A percentile compares a stretch with the other conserved stretches of the same genome.
These are phyloP conservation scores for Annulohypoxylon maeteangense DNA, from an alignment of 495 filamentous ascomycete genomes.

Conservation along the genomic window DNA sequence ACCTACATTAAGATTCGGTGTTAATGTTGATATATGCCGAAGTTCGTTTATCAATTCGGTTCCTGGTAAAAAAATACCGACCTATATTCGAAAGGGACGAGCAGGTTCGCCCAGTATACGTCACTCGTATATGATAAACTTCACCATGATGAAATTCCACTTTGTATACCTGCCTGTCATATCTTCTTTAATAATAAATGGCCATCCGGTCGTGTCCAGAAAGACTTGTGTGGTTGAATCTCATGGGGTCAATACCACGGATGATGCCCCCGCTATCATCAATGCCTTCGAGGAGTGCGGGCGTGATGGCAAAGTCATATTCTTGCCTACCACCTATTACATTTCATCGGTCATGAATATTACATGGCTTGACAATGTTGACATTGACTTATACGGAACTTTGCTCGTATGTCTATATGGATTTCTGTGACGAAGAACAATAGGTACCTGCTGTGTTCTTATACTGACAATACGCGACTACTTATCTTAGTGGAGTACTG, in stretches of 20 bases:
- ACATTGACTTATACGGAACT: conserved; percentile 3
- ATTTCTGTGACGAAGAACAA: background rate
- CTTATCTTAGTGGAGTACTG: conserved; percentile 2
- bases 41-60: background rate
- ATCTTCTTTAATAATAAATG: background rate
- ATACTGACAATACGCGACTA: background rate
- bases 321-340: background rate
- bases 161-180: background rate
- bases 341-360: conserved; percentile 7
- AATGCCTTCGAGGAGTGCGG: background rate
- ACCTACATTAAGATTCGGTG: background rate
- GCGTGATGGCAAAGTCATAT: background rate
- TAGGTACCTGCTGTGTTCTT: background rate
- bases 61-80: background rate
- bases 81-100: background rate
- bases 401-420: background rate
- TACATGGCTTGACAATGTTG: conserved; percentile 5
- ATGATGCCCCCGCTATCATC: conserved; percentile 1
- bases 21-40: background rate
- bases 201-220: background rate
- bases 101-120: background rate
- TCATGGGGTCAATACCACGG: background rate
- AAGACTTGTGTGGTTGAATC: background rate
- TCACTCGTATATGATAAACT: background rate
- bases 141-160: background rate